Base-by-base conservation (phyloP, 768 basidiomycete genomes). In the Auricularia sp. region DNA sequence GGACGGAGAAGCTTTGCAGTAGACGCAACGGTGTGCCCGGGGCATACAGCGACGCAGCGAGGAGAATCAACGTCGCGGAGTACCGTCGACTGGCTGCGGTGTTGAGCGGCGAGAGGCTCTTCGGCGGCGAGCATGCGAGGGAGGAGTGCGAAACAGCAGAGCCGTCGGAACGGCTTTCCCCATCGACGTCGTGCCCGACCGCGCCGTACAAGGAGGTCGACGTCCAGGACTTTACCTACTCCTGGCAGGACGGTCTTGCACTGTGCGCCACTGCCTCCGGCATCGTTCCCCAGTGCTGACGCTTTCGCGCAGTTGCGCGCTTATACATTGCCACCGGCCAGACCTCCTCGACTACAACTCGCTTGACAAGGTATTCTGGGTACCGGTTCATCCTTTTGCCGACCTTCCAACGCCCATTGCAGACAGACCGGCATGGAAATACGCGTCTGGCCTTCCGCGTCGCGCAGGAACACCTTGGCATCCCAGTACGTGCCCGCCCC, bases 261-360 rank as follows among this genome's bases (percentile, higher is more conserved):
- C 78, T 99, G 95, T 94, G 75, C 73, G 89, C 84, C 24, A 39
- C 37, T 13, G 37, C 37, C 37, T 39, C 13, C 37, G 37, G 56
- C 56, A 35, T 21, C 24, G 47, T 6, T 29, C 24, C 24, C 29
- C 13, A 24, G 34, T 29, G 56, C 56, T 47, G 37, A 42, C 16
- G 39, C 54, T 33, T 35, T 63, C 24, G 7, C 14, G 3, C 69
- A 98, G 96, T 71, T 98, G 97, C 76, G 97, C 97, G 1, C 80
- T 99, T 45, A 98, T 99, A 68, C 97, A 99, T 72, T 92, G 89
- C 54, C 97, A 99, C 80, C 89, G 97, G 34, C 97, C 97, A 0
- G 97, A 99, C 72, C 78, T 99, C 42, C 74, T 99, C 58, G 92
- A 98, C 75, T 99, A 92, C 70, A 83, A 92, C 69, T 83, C 81